Percentiles rank a stretch among this genome's conserved stretches.
Conservation (phyloP, 2,329 filamentous ascomycete genomes). For the Cladosporium sp. region DNA sequence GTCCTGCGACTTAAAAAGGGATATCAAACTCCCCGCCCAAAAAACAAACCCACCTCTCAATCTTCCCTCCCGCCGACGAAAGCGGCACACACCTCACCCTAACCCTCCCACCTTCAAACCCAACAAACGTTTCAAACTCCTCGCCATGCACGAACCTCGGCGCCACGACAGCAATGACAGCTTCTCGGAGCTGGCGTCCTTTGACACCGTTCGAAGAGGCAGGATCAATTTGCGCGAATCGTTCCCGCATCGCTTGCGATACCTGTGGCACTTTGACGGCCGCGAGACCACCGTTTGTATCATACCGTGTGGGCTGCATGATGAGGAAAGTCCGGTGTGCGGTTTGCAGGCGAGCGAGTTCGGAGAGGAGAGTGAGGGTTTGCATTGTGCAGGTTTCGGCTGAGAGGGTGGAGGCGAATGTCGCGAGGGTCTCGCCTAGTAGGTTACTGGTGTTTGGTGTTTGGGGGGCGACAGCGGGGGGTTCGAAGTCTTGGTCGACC, state of each 20-base stretch:
- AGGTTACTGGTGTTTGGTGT: slow-evolving; percentile 7
- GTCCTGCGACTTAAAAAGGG: too few relatives aligned
- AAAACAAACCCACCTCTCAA: slow-evolving; percentile 9
- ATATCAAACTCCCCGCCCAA: slow-evolving; percentile 4
- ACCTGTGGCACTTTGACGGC: slow-evolving; percentile 1
- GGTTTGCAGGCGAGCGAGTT: slow-evolving; percentile 22
- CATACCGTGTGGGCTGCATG: slow-evolving; percentile 20
- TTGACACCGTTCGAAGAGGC: neutral
- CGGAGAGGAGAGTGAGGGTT: slow-evolving; percentile 22
- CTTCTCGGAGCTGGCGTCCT: slow-evolving; percentile 1
- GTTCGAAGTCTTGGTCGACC: too few relatives aligned
- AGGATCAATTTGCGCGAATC: neutral
- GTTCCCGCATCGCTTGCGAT: neutral
- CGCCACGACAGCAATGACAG: neutral
- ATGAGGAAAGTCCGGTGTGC: slow-evolving; percentile 25
- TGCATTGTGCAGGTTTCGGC: slow-evolving; percentile 18
- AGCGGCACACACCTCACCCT: slow-evolving; percentile 5
- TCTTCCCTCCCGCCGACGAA: neutral
- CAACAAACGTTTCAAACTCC: slow-evolving; percentile 4
- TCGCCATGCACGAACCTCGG: neutral
- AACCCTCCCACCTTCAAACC: neutral
- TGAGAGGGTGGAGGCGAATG: slow-evolving; percentile 15
- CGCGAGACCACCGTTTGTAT: slow-evolving; percentile 5
- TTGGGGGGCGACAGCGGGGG: neutral
- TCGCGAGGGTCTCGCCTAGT: slow-evolving; percentile 12